phyloP scores from a whole-genome alignment of 2,329 filamentous ascomycete genomes.

The Onygena corvina region DNA sequence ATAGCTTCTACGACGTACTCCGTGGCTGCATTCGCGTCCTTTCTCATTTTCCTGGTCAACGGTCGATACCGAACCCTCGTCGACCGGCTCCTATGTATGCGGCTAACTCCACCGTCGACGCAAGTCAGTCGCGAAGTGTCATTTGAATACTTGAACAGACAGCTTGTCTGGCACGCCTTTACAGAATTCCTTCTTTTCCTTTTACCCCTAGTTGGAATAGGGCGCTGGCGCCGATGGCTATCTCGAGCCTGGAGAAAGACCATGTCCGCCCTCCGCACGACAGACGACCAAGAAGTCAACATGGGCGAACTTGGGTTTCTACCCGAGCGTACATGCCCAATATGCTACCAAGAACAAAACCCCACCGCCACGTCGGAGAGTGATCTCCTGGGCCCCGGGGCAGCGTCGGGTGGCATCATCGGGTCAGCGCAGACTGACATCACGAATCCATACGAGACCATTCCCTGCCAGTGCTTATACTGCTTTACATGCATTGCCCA shows the following conservation, averaged over 20 bases:
- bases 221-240: conserved; percentile 86
- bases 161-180: conserved; percentile 99
- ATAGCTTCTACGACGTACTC: conserved; percentile 63
- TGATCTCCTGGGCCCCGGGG: conserved; percentile 56
- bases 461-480: conserved; percentile 83
- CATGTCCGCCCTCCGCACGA: conserved; percentile 47
- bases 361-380: conserved; percentile 56
- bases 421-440: conserved; percentile 86
- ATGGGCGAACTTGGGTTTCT: conserved; percentile 71
- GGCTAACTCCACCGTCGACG: conserved; percentile 70
- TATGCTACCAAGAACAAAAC: conserved; percentile 93
- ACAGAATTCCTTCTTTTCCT: conserved; percentile 97
- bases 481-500: conserved; percentile 94
- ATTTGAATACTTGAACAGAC: conserved; percentile 93
- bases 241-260: conserved; percentile 73
- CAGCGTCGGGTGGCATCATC: conserved; percentile 60
- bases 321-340: conserved; percentile 87
- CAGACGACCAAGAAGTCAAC: conserved; percentile 42
- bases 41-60: conserved; percentile 81
- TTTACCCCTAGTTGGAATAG: conserved; percentile 89
- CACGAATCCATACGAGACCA: conserved; percentile 87
- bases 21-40: conserved; percentile 68
- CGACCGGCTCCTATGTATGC: conserved; percentile 71
- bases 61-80: conserved; percentile 83
- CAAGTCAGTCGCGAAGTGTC: conserved; percentile 85